Base-by-base conservation (phyloP, 2,329 filamentous ascomycete genomes). In the Chaetothyriales sp. region DNA sequence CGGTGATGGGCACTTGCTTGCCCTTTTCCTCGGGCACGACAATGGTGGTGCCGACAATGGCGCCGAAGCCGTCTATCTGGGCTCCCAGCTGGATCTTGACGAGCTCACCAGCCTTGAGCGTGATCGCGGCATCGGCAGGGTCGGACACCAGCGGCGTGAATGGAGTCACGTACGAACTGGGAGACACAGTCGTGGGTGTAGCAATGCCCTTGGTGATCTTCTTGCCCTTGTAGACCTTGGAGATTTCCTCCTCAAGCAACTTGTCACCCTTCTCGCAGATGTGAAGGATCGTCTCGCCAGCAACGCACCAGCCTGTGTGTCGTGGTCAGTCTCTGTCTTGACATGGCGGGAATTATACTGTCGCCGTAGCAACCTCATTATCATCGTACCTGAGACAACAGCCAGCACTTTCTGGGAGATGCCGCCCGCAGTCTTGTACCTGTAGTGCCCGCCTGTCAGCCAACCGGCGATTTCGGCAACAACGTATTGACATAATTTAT, bases 41-140 rank as follows among this genome's bases (percentile, higher is more conserved):
- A 60, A 96, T 76, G 53, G 87, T 94, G 70, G 95, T 85, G 72
- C 92, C 95, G 61, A 95, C 86, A 66, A 98, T 95, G 60, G 90
- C 85, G 61, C 87, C 88, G 65, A 96, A 94, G 50, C 92, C 92
- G 72, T 96, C 87, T 57, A 98, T 95, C 73, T 98, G 92, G 49
- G 92, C 92, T 64, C 92, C 92, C n/a, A 98, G 80, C 73, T 98
- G 92, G 67, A 98, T 92, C 80, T 98, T 98, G 72, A 95, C 78
- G 55, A 86, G 73, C 73, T 98, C 92, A 55, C 82, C 84, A 48
- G 83, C 77, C 73, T 95, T 86, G 61, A 98, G 77, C 63, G 82
- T 80, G 47, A 78, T 75, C 52, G 77, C 78, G 55, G 90, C 86
- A 74, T 98, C 92, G 66, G 83, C 80, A 67, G 83, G 75, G 64